phyloP scores from a whole-genome alignment of 2,329 filamentous ascomycete genomes.

The Thelonectria blattea region DNA sequence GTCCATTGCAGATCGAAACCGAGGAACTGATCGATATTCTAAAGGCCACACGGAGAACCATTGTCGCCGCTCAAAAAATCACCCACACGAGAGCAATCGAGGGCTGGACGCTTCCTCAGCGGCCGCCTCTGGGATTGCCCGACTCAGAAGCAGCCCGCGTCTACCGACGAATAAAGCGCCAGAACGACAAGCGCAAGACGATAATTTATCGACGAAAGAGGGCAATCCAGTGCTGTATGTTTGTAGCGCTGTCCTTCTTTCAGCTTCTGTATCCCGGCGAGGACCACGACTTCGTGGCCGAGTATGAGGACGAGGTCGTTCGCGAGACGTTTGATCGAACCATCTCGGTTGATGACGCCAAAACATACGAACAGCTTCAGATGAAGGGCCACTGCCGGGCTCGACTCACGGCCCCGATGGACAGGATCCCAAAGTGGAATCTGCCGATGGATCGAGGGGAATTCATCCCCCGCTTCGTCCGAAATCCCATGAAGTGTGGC shows the following conservation, averaged over 20 bases:
- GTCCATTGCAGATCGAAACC: constrained; percentile 13
- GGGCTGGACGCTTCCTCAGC: constrained; percentile 15
- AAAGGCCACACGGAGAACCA: constrained; percentile 22
- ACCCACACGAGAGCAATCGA: constrained; percentile 24
- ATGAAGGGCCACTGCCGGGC: constrained; percentile 24
- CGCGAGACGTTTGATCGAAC: constrained; percentile 21
- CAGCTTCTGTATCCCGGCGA: constrained; percentile 23
- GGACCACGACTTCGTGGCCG: constrained; percentile 25
- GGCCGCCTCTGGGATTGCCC: constrained; percentile 6
- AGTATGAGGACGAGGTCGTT: constrained; percentile 28
- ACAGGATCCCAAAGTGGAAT: constrained; percentile 15
- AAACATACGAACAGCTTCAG: constrained; percentile 23
- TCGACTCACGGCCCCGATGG: constrained; percentile 22
- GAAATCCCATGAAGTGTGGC: constrained; percentile 24
- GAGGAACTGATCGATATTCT: constrained; percentile 18
- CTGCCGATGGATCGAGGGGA: constrained; percentile 18
- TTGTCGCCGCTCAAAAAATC: constrained; percentile 21
- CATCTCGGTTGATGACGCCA: constrained; percentile 27
- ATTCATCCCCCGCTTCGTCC: constrained; percentile 20
- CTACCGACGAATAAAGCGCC: constrained; percentile 17
- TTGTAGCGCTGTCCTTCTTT: constrained; percentile 19
- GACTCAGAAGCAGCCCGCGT: constrained; percentile 3
- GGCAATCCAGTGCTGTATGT: constrained; percentile 31
- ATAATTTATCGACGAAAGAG: constrained; percentile 23
- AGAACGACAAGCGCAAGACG: constrained; percentile 20